Conservation (phyloP, 1,284 basidiomycete genomes). For the Abortiporus biennis region DNA sequence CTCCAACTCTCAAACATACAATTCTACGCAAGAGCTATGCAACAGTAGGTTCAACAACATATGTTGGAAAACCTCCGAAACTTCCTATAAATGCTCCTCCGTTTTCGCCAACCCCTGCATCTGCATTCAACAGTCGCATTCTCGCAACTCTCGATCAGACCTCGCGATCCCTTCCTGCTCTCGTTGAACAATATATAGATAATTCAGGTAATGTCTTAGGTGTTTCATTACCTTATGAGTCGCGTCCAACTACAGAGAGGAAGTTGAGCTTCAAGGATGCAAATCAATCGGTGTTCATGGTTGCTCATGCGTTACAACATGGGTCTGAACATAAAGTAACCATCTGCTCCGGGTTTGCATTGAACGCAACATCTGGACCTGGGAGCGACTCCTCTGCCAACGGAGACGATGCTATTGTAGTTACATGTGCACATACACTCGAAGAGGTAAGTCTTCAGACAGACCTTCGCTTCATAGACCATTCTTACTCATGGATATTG, state of each 20-base stretch:
- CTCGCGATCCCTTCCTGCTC: conserved; percentile 16
- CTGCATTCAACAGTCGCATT: conserved; percentile 12
- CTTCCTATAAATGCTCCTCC: conserved; percentile 7
- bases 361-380: conserved; percentile 34
- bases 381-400: conserved; percentile 13
- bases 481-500: not conserved
- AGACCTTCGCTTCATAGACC: not conserved
- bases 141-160: conserved; percentile 16
- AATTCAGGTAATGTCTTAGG: conserved; percentile 38
- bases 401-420: conserved; percentile 33
- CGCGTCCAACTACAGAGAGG: conserved; percentile 31
- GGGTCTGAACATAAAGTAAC: conserved; percentile 41
- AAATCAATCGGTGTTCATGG: conserved; percentile 39
- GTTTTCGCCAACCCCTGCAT: conserved; percentile 10
- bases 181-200: conserved; percentile 31
- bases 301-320: conserved; percentile 54
- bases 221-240: conserved; percentile 43
- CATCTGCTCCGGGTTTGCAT: conserved; percentile 58
- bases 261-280: conserved; percentile 24
- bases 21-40: no score
- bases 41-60: conserved; percentile 21
- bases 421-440: conserved; percentile 67
- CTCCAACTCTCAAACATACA: no score
- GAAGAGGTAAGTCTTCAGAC: conserved; percentile 41
- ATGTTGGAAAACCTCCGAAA: conserved; percentile 19